phyloP scores from a whole-genome alignment of 768 basidiomycete species.

The Trametes meyenii region DNA sequence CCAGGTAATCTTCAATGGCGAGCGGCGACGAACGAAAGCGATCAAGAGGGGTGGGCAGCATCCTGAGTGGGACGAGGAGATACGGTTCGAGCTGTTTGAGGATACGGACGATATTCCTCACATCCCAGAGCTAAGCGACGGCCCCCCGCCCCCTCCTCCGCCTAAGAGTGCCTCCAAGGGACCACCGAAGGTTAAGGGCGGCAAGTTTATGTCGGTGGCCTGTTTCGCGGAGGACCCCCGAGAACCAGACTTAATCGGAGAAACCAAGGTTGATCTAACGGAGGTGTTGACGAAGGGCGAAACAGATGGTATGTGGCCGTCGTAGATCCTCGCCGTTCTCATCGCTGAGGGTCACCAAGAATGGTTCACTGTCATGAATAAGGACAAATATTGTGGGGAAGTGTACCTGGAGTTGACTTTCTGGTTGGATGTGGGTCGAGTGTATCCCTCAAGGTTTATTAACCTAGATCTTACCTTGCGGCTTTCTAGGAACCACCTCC shows the following conservation, averaged over 20 bases:
- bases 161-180: conserved; percentile 61
- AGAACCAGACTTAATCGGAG: conserved; percentile 96
- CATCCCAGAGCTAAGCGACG: conserved; percentile 37
- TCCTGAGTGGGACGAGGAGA: conserved; percentile 98
- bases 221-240: conserved; percentile 95
- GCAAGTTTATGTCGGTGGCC: conserved; percentile 73
- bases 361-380: conserved; percentile 90
- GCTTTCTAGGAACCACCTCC: conserved; percentile 70
- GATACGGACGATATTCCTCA: conserved; percentile 51
- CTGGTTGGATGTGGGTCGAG: conserved; percentile 81
- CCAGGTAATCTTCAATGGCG: conserved; percentile 72
- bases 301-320: conserved; percentile 77
- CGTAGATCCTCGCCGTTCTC: background rate
- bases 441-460: background rate
- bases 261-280: conserved; percentile 82
- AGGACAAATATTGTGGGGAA: conserved; percentile 93
- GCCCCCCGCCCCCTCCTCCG: conserved; percentile 60
- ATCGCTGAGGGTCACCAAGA: conserved; percentile 51
- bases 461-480: background rate
- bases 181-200: conserved; percentile 62
- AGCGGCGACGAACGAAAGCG: conserved; percentile 88
- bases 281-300: conserved; percentile 94
- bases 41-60: conserved; percentile 97
- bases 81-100: conserved; percentile 89
- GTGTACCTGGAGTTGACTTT: conserved; percentile 96